A percentile compares a stretch with the other conserved stretches of the same genome.
phyloP scores from a whole-genome alignment of 352 stramenopile genomes.

The Phytophthora idaei region DNA sequence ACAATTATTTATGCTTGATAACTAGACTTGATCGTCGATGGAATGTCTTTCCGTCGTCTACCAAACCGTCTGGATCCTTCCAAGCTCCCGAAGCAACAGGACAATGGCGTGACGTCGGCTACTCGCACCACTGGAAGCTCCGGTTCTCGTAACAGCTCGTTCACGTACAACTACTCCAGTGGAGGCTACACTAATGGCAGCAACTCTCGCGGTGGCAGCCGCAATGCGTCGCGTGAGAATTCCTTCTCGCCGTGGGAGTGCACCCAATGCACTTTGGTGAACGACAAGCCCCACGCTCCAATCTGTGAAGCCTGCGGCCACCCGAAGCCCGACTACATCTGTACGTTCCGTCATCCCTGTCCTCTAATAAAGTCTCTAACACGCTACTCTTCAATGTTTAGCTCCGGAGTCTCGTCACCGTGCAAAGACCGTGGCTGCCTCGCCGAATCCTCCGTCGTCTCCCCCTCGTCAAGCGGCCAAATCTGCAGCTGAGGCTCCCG shows the following conservation, averaged over 20 bases:
- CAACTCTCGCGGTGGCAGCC: conserved; percentile 32
- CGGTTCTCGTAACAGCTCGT: conserved; percentile 38
- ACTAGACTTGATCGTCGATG: conserved; percentile 81
- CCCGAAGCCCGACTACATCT: conserved; percentile 66
- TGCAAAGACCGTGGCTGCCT: conserved; percentile 49
- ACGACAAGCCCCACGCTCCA: conserved; percentile 73
- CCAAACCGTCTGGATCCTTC: conserved; percentile 66
- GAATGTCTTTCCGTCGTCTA: conserved; percentile 78
- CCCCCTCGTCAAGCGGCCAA: conserved; percentile 22
- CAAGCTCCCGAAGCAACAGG: conserved; percentile 37
- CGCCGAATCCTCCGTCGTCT: conserved; percentile 23
- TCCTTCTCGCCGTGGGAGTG: conserved; percentile 80
- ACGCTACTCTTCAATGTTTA: conserved; percentile 14
- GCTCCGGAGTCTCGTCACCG: conserved; percentile 52
- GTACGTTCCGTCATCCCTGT: conserved; percentile 33
- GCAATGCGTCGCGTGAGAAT: conserved; percentile 48
- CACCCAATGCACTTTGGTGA: conserved; percentile 74
- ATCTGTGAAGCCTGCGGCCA: conserved; percentile 77
- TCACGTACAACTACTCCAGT: conserved; percentile 53
- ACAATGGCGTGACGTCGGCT: conserved; percentile 33
- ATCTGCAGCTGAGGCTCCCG: conserved; percentile 18
- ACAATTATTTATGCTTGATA: not conserved
- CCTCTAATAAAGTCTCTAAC: not conserved
- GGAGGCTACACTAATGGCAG: conserved; percentile 16
- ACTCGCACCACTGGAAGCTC: conserved; percentile 23